Evolutionary conservation across 2,329 filamentous ascomycete genomes (phyloP), one percentile per base, ranked within the genome.

Genomic region (Paecilomyces formosus): DNA sequence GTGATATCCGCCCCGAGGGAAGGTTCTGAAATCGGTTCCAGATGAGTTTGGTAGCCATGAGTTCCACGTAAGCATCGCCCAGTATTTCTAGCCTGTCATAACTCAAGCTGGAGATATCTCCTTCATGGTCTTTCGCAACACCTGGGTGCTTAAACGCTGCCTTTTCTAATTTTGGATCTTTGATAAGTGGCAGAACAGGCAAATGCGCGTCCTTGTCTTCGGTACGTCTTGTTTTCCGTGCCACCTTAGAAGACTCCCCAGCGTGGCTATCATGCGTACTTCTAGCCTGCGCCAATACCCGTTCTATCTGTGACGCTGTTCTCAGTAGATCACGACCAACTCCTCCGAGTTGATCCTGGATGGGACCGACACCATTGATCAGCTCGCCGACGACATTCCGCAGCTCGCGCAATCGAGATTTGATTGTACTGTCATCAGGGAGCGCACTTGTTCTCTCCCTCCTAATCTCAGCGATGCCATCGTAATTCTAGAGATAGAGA

Each of bases 81-180:
- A 96, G 80, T 76, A 93, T 92, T 73, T 97, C 93, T 6, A 97
- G 83, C 18, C 85, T 84, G 68, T 97, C 92, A 72, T 97, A 97
- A 66, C 79, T 82, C 56, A 78, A 70, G 52, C 78, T 74, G 30
- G 68, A 67, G 55, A 72, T 65, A 18, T 60, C 51, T 51, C 59
- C 55, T 39, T 61, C 58, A 33, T 58, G 56, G 54, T 67, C 58
- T 39, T 63, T 67, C 57, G 66, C 65, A 52, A 78, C 68, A 1
- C 84, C 85, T 1, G 81, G 76, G 65, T 93, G 90, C 0, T 83
- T 90, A 66, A 92, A 88, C 11, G 85, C 84, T 15, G 85, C 82
- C 26, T 74, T 76, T 65, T 87, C 83, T 18, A 92, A 78, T 22
- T 77, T 73, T 0, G 80, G 74, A 62, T 91, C 82, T 5, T 79